Conservation (phyloP, 2,329 filamentous ascomycete genomes). For the Penicillium sp. region DNA sequence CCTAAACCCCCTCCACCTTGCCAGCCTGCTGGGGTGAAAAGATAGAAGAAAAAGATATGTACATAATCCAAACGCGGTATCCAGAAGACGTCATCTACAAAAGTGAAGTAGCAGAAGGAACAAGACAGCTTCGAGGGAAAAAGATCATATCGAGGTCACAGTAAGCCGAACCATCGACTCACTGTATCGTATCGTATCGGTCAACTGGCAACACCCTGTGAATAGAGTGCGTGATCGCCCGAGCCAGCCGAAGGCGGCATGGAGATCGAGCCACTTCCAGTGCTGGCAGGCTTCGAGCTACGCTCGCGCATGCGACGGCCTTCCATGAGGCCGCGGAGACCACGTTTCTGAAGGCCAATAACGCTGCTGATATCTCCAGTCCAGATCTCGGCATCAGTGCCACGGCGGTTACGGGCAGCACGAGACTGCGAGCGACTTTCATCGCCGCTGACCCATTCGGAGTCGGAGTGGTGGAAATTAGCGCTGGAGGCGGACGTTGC, state of each 20-base stretch:
- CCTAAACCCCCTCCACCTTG: conserved; percentile 8
- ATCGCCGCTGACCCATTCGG: conserved; percentile 30
- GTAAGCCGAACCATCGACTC: not conserved
- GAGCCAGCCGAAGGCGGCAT: conserved; percentile 16
- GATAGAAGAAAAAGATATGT: conserved; percentile 9
- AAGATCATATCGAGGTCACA: not conserved
- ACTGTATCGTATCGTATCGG: not conserved
- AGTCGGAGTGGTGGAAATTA: conserved; percentile 40
- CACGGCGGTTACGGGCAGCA: conserved; percentile 41
- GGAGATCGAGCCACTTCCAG: conserved; percentile 19
- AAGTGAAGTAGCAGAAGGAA: not conserved
- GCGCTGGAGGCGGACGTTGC: conserved; percentile 40
- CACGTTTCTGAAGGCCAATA: conserved; percentile 91
- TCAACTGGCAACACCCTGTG: conserved; percentile 20
- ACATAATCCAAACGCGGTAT: conserved; percentile 6
- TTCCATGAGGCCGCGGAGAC: conserved; percentile 89
- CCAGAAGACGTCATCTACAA: not conserved
- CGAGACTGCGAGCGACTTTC: conserved; percentile 34
- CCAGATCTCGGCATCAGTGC: conserved; percentile 59
- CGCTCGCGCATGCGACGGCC: conserved; percentile 79
- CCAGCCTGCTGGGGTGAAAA: conserved; percentile 20
- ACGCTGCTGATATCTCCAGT: conserved; percentile 70
- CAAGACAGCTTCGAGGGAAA: not conserved
- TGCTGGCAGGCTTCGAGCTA: conserved; percentile 40
- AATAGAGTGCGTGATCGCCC: conserved; percentile 15